phyloP scores from a whole-genome alignment of 2,329 filamentous ascomycete genomes.

The Arthroderma sp. region DNA sequence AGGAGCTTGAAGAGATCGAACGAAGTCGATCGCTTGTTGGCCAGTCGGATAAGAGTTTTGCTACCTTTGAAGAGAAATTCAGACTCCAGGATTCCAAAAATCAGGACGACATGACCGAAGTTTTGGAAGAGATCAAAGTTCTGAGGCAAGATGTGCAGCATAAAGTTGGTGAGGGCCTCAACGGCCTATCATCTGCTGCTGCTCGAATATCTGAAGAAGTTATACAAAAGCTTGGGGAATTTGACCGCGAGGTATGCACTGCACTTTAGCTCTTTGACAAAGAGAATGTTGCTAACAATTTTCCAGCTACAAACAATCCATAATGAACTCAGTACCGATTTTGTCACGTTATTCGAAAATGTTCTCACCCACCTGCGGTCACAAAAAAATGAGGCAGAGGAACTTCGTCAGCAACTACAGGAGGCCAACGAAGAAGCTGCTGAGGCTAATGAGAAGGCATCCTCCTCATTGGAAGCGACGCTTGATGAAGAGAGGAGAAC shows the following conservation, averaged over 20 bases:
- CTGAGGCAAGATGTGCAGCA: conserved; percentile 78
- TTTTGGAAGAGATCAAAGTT: conserved; percentile 83
- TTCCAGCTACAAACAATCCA: conserved; percentile 68
- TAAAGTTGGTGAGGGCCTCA: conserved; percentile 70
- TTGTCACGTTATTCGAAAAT: conserved; percentile 73
- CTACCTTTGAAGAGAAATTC: conserved; percentile 53
- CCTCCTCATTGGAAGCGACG: conserved; percentile 52
- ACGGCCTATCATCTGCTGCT: conserved; percentile 68
- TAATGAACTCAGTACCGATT: conserved; percentile 67
- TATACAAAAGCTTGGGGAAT: conserved; percentile 67
- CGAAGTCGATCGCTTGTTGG: conserved; percentile 58
- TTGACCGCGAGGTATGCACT: conserved; percentile 52
- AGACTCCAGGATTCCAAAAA: conserved; percentile 39
- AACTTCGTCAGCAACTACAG: conserved; percentile 58
- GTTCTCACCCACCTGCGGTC: conserved; percentile 59
- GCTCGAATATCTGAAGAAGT: conserved; percentile 84
- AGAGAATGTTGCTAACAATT: conserved; percentile 11
- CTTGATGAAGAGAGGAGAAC: conserved; percentile 64
- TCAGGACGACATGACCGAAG: conserved; percentile 76
- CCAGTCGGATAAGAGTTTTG: conserved; percentile 54
- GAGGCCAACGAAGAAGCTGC: conserved; percentile 55
- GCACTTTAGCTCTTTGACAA: neutral
- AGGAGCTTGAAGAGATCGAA: conserved; percentile 59
- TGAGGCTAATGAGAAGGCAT: conserved; percentile 53
- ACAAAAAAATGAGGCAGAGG: conserved; percentile 65